phyloP scores from a whole-genome alignment of 176 grass and related monocot genomes.

The Carex myosuroides region DNA sequence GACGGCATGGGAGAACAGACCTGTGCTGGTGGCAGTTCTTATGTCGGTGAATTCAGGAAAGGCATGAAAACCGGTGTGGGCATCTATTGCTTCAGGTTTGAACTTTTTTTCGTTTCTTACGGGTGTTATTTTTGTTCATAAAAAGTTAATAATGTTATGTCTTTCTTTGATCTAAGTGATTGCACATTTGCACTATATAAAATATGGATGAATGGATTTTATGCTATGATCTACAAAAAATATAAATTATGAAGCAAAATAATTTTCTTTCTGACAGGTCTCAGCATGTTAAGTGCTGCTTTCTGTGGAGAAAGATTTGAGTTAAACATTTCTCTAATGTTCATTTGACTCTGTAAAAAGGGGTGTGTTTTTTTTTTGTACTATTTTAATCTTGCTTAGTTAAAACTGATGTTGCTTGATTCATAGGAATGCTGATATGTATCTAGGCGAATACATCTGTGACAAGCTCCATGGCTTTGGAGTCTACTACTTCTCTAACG shows the following conservation, averaged over 20 bases:
- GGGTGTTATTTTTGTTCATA: not conserved
- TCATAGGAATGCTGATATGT: conserved; percentile 59
- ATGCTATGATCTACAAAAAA: not conserved
- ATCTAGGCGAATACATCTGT: conserved; percentile 56
- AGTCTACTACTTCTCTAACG: conserved; percentile 62
- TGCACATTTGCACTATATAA: not conserved
- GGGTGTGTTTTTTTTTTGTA: not conserved
- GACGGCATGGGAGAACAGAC: conserved; percentile 51
- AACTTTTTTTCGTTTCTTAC: not conserved
- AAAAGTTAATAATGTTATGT: not conserved
- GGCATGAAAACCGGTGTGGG: conserved; percentile 65
- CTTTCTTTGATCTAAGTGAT: not conserved
- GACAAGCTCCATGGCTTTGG: conserved; percentile 79
- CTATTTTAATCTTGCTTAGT: not conserved
- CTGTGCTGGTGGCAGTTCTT: conserved; percentile 62
- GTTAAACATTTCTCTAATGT: not conserved
- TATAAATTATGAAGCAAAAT: not conserved
- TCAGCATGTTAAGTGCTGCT: not conserved
- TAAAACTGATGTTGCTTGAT: not conserved
- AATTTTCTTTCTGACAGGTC: not conserved
- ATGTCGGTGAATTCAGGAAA: conserved; percentile 65
- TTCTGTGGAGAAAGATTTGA: not conserved
- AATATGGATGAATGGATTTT: not conserved
- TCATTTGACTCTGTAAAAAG: not conserved
- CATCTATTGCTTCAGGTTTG: conserved; percentile 62